Conservation (phyloP, 2,329 filamentous ascomycete genomes). For the Epicoccum nigrum region DNA sequence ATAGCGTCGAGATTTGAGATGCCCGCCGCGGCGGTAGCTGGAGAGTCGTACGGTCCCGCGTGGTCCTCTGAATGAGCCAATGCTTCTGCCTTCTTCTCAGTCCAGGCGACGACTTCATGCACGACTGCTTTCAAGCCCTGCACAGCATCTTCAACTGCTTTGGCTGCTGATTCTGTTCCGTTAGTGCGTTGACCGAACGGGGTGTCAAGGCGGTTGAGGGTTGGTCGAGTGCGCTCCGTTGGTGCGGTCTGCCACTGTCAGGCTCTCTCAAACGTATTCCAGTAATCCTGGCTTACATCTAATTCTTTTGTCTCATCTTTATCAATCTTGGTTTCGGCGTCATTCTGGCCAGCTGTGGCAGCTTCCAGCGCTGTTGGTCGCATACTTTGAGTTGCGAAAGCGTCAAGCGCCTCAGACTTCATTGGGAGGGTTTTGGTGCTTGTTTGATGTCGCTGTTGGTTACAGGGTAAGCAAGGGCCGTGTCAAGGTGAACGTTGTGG, state of each 20-base stretch:
- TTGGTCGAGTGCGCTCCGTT: neutral
- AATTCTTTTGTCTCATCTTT: neutral
- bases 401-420: slow-evolving; percentile 26
- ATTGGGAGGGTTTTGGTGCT: slow-evolving; percentile 2
- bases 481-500: too few relatives aligned
- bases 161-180: slow-evolving; percentile 21
- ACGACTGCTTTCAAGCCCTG: slow-evolving; percentile 29
- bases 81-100: slow-evolving; percentile 33
- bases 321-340: neutral
- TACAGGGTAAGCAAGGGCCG: too few relatives aligned
- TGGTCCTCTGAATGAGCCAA: slow-evolving; percentile 29
- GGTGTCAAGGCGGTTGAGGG: slow-evolving; percentile 1
- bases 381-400: slow-evolving; percentile 25
- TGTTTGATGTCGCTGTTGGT: too few relatives aligned
- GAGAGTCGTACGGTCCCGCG: slow-evolving; percentile 41
- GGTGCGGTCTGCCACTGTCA: neutral
- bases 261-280: neutral
- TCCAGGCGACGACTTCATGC: slow-evolving; percentile 32
- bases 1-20: slow-evolving; percentile 43
- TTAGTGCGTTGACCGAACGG: slow-evolving; percentile 15
- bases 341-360: slow-evolving; percentile 2
- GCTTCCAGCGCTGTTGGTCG: slow-evolving; percentile 27
- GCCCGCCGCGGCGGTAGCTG: slow-evolving; percentile 36
- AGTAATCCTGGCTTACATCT: neutral
- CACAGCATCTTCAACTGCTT: slow-evolving; percentile 25